Percentiles rank a stretch among this genome's conserved stretches.
Conservation (phyloP, 345 rosid genomes). For the Turnera subulata region DNA sequence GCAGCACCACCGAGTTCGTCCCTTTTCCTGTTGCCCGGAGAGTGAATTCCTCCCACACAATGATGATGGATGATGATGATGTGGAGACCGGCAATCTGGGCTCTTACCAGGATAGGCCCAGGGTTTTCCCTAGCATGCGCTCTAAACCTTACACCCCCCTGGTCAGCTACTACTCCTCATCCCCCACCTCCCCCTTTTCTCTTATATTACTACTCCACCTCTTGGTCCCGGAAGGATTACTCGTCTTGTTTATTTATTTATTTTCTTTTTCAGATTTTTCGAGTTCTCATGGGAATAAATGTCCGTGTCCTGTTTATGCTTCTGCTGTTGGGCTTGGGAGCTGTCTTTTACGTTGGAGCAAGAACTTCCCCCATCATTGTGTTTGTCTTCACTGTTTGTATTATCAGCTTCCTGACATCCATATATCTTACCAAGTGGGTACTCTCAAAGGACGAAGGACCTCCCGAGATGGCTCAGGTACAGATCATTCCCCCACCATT, state of each 20-base stretch:
- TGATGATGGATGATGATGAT: slow-evolving; percentile 91
- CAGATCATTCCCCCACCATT: slow-evolving; percentile 1
- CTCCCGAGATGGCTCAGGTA: slow-evolving; percentile 97
- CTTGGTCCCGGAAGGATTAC: background rate
- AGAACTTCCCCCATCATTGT: slow-evolving; percentile 87
- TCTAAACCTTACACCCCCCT: slow-evolving; percentile 66
- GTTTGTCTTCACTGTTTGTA: slow-evolving; percentile 85
- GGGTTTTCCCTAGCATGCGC: slow-evolving; percentile 91
- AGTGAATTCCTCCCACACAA: slow-evolving; percentile 49
- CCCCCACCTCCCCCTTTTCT: background rate
- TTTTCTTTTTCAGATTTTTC: slow-evolving; percentile 61
- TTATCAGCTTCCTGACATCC: slow-evolving; percentile 70
- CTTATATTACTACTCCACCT: background rate
- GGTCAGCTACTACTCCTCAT: slow-evolving; percentile 35
- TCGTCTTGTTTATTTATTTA: background rate
- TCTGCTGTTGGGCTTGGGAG: slow-evolving; percentile 68
- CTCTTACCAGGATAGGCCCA: slow-evolving; percentile 69
- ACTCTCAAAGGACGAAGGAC: slow-evolving; percentile 96
- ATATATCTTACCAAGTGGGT: slow-evolving; percentile 91
- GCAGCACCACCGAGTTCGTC: too few relatives aligned
- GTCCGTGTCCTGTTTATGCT: slow-evolving; percentile 68
- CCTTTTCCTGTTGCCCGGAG: slow-evolving; percentile 33
- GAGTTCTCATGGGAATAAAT: slow-evolving; percentile 72
- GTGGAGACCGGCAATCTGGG: slow-evolving; percentile 72
- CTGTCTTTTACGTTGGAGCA: slow-evolving; percentile 79